Conservation (phyloP, 306 rosid genomes). For the Acacia confusa region DNA sequence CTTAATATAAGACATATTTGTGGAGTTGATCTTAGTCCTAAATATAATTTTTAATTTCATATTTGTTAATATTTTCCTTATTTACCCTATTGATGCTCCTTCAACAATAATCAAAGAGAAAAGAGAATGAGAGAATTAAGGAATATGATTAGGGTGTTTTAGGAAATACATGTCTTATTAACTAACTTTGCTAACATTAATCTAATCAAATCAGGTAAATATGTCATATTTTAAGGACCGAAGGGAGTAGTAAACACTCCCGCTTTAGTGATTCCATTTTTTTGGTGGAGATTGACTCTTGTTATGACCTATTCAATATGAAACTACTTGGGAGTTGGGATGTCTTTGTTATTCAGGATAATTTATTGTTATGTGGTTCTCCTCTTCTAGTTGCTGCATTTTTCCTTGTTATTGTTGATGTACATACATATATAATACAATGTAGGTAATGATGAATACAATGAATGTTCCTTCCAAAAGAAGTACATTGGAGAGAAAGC, state of each 20-base stretch:
- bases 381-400: background rate
- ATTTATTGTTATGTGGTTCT: background rate
- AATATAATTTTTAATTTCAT: no score
- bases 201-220: no score
- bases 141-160: no score
- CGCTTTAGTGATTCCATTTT: background rate
- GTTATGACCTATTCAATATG: background rate
- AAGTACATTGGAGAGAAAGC: constrained; percentile 96
- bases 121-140: no score
- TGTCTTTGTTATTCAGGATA: background rate
- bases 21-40: no score
- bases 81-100: no score
- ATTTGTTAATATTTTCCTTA: no score
- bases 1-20: no score
- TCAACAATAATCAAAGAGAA: no score
- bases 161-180: no score
- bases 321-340: constrained; percentile 2
- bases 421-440: constrained; percentile 31
- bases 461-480: constrained; percentile 99
- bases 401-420: constrained; percentile 21
- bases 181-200: no score
- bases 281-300: background rate
- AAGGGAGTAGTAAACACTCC: background rate
- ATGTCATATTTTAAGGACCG: no score
- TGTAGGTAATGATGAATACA: constrained; percentile 98